Percentiles rank a stretch among this genome's conserved stretches.
These are phyloP conservation scores for Mycena galericulata DNA, from an alignment of 768 basidiomycete genomes.

Conservation along the genomic window DNA sequence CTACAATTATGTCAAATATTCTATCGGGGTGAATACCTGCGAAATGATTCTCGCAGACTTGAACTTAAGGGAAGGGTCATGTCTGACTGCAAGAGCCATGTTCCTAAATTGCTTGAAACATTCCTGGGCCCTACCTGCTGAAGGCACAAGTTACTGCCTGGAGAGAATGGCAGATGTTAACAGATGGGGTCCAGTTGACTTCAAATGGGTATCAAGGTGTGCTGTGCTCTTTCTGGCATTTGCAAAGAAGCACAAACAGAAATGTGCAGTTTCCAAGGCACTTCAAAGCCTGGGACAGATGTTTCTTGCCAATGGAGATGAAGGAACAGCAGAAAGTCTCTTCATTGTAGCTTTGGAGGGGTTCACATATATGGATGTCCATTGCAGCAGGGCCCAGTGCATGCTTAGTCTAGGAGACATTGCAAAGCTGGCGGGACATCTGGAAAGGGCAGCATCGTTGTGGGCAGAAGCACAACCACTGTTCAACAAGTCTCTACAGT, in stretches of 20 bases:
- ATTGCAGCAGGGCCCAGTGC: not conserved
- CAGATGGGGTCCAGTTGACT: not conserved
- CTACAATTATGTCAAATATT: not conserved
- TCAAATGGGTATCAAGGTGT: not conserved
- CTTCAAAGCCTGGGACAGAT: not conserved
- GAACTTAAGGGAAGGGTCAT: not conserved
- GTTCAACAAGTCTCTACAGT: not conserved
- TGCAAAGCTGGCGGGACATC: too few relatives aligned
- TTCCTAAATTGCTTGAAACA: not conserved
- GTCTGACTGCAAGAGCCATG: not conserved
- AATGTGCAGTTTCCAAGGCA: not conserved
- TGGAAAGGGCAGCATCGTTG: not conserved
- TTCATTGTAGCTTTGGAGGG: not conserved
- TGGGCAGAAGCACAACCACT: not conserved
- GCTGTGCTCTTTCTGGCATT: not conserved
- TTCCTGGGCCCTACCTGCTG: not conserved
- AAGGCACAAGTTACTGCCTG: not conserved
- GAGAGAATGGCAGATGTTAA: not conserved
- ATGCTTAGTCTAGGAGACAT: slow-evolving; percentile 1
- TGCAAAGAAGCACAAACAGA: not conserved
- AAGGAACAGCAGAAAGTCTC: not conserved
- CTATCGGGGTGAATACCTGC: not conserved
- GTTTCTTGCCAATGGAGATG: not conserved
- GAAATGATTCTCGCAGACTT: not conserved
- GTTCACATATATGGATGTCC: slow-evolving; percentile 3